These are phyloP conservation scores for Podospora comata DNA, from an alignment of 495 filamentous ascomycete species.

Conservation along the genomic window DNA sequence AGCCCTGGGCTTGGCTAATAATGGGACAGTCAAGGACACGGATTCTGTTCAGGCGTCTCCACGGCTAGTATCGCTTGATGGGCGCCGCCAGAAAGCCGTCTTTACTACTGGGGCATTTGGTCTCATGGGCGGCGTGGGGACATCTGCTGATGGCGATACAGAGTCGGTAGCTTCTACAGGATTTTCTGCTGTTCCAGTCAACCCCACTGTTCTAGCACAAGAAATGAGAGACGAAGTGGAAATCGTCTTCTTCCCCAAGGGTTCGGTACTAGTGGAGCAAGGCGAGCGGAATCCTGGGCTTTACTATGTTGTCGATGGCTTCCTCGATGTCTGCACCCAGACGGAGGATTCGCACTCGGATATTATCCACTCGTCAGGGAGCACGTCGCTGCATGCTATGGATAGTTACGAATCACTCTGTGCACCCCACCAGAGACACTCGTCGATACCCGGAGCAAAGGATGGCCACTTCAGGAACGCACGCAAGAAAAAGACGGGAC, in stretches of 20 bases:
- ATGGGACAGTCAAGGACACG: slow-evolving; percentile 60
- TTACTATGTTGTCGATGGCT: slow-evolving; percentile 97
- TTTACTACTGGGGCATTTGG: slow-evolving; percentile 86
- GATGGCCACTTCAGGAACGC: slow-evolving; percentile 20
- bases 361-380: slow-evolving; percentile 36
- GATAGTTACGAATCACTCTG: slow-evolving; percentile 34
- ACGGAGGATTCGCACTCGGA: slow-evolving; percentile 35
- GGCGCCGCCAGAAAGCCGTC: slow-evolving; percentile 75
- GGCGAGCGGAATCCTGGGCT: slow-evolving; percentile 92
- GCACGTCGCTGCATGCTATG: slow-evolving; percentile 35
- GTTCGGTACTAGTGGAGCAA: slow-evolving; percentile 93
- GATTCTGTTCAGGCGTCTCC: slow-evolving; percentile 82
- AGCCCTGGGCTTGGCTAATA: slow-evolving; percentile 76
- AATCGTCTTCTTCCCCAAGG: slow-evolving; percentile 94
- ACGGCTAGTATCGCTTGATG: slow-evolving; percentile 78
- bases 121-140: slow-evolving; percentile 88
- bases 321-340: slow-evolving; percentile 78
- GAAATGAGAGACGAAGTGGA: slow-evolving; percentile 92
- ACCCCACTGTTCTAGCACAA: slow-evolving; percentile 53
- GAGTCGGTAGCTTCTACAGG: slow-evolving; percentile 74
- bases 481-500: slow-evolving; percentile 26
- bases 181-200: slow-evolving; percentile 43
- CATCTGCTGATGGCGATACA: slow-evolving; percentile 74
- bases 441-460: slow-evolving; percentile 14
- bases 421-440: slow-evolving; percentile 21